phyloP scores from a whole-genome alignment of 179 eudicot genomes.

The Kewa caespitosa region DNA sequence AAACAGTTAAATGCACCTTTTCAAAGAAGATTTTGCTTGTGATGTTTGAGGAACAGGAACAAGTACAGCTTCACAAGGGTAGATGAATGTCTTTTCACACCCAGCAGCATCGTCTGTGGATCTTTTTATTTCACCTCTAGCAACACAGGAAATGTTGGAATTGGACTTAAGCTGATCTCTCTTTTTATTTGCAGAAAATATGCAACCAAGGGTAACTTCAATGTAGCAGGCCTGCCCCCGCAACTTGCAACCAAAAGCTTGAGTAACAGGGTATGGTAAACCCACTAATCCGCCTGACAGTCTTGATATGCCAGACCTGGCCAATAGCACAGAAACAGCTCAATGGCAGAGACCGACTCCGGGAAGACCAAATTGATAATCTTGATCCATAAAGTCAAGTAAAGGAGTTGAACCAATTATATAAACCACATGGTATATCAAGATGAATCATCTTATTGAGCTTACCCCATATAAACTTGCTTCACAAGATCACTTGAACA shows the following conservation, averaged over 20 bases:
- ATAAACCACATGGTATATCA: not conserved
- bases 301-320: slow-evolving; percentile 65
- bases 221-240: slow-evolving; percentile 70
- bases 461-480: slow-evolving; percentile 77
- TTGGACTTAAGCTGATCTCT: slow-evolving; percentile 30
- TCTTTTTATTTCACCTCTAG: slow-evolving; percentile 39
- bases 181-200: slow-evolving; percentile 41
- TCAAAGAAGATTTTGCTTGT: slow-evolving; percentile 74
- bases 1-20: slow-evolving; percentile 48
- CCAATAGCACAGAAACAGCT: slow-evolving; percentile 20
- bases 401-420: not conserved
- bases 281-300: slow-evolving; percentile 67
- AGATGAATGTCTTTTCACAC: slow-evolving; percentile 72
- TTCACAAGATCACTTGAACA: slow-evolving; percentile 95
- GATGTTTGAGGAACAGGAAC: slow-evolving; percentile 86
- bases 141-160: slow-evolving; percentile 42
- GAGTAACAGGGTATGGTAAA: slow-evolving; percentile 52
- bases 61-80: slow-evolving; percentile 86
- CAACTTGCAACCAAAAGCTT: slow-evolving; percentile 59
- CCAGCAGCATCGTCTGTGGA: slow-evolving; percentile 34
- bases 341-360: not conserved
- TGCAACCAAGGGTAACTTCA: slow-evolving; percentile 84
- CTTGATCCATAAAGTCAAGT: not conserved
- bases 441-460: slow-evolving; percentile 11
- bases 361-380: not conserved